Base-by-base conservation (phyloP, 352 stramenopile species). In the Phytophthora parvispora region DNA sequence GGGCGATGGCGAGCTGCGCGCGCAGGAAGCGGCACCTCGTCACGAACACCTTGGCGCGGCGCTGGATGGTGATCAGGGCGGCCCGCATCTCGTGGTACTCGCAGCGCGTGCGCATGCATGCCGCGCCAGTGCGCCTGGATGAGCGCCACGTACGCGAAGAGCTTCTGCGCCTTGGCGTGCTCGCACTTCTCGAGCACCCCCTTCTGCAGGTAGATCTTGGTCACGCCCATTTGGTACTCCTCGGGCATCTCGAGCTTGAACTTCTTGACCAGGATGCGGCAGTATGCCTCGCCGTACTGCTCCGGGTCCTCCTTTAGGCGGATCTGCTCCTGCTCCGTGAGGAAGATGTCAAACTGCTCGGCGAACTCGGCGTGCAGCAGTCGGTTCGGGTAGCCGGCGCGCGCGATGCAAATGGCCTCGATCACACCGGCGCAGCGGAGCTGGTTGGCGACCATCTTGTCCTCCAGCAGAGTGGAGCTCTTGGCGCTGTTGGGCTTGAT, bases 181-280 rank as follows among this genome's bases (percentile, higher is more conserved):
- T 95, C 87, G 6, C 95, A 73, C 22, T 76, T 84, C 52, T 94
- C 87, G 5, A 94, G 75, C 27, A 96, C 81, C 25, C 89, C 89
- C 47, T 93, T 86, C 53, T 95, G 87, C n/a, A 96, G 73, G 74
- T 95, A 96, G 51, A 96, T 94, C 72, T 95, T 95, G 22, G 86
- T 93, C 67, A 80, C 77, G 8, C 89, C 89, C 83, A 96, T 92
- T 54, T 95, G 87, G 54, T 82, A 95, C 64, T 96, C 83, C 24
- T 89, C 75, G 0, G 89, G 89, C 8, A 69, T 84, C 28, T 74
- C 65, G 18, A 94, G 75, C 51, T 85, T 72, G 56, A 94, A 92
- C 32, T 86, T 82, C 28, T 83, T 75, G n/a, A 83, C 80, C 20
- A 95, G 69, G 9, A 80, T 48, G 13, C 72, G 54, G 43, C 89